These are phyloP conservation scores for Nakazawaea siamensis DNA, from an alignment of 805 yeast genomes.

Conservation along the genomic window DNA sequence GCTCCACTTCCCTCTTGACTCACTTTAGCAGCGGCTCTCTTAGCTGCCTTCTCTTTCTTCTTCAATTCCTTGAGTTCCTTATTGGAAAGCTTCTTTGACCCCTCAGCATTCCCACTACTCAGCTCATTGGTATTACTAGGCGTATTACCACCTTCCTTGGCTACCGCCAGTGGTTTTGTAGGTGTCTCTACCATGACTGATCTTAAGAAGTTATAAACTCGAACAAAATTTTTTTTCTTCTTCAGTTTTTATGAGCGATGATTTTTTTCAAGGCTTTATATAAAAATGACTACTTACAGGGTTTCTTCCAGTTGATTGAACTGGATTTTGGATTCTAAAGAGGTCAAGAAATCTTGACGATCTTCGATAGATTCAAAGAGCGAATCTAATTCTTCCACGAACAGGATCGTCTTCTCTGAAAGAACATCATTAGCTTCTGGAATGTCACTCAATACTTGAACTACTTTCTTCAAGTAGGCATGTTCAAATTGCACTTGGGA, in stretches of 20 bases:
- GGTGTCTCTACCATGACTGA: too few relatives aligned
- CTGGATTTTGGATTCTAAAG: conserved; percentile 1
- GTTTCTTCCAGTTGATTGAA: too few relatives aligned
- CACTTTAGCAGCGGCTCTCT: conserved; percentile 81
- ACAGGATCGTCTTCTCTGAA: not conserved
- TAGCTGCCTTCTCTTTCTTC: conserved; percentile 86
- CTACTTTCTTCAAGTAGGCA: conserved; percentile 4
- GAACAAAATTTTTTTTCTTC: too few relatives aligned
- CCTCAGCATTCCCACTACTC: conserved; percentile 1
- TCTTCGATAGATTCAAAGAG: conserved; percentile 4
- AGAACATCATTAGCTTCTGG: not conserved
- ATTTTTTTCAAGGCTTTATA: too few relatives aligned
- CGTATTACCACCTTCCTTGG: too few relatives aligned
- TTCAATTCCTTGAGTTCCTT: conserved; percentile 83
- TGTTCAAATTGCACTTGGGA: conserved; percentile 3
- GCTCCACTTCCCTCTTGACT: conserved; percentile 34
- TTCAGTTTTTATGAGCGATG: too few relatives aligned
- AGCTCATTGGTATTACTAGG: not conserved
- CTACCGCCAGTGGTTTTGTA: too few relatives aligned
- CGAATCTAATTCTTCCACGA: conserved; percentile 3
- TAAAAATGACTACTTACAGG: too few relatives aligned
- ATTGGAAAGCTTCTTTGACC: conserved; percentile 36
- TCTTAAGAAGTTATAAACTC: too few relatives aligned
- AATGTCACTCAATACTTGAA: not conserved
- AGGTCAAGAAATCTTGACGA: conserved; percentile 6